These are phyloP conservation scores for Penicillium olsonii DNA, from an alignment of 2,329 filamentous ascomycete species.

Conservation along the genomic window DNA sequence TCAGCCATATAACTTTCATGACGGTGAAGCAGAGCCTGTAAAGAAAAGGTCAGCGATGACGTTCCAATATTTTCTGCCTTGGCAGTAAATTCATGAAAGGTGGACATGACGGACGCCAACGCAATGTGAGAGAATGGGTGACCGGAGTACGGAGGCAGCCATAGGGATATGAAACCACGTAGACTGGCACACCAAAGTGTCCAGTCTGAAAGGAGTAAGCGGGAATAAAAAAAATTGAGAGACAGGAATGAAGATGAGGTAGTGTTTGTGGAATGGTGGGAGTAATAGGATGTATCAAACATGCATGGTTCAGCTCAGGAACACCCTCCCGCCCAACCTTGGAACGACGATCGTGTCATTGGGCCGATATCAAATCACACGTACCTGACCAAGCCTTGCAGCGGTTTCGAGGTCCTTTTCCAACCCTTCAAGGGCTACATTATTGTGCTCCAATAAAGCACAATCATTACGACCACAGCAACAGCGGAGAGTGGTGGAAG, in stretches of 20 bases:
- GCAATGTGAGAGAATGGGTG: constrained; percentile 32
- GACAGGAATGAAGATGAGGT: not conserved
- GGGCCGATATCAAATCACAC: constrained; percentile 40
- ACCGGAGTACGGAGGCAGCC: constrained; percentile 23
- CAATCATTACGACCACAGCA: constrained; percentile 85
- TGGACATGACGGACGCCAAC: constrained; percentile 33
- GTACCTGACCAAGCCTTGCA: constrained; percentile 87
- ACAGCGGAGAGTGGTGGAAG: constrained; percentile 54
- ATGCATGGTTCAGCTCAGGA: constrained; percentile 19
- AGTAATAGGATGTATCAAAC: constrained; percentile 18
- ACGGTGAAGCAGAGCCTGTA: constrained; percentile 84
- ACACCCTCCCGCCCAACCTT: constrained; percentile 2
- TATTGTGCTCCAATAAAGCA: constrained; percentile 78
- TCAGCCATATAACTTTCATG: constrained; percentile 95
- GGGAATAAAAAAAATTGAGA: constrained; percentile 8
- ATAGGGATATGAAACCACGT: constrained; percentile 15
- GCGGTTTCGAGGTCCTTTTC: constrained; percentile 87
- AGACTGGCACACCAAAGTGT: constrained; percentile 1
- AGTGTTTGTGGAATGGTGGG: constrained; percentile 18
- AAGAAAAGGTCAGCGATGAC: constrained; percentile 68
- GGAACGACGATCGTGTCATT: constrained; percentile 6
- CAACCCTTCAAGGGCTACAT: constrained; percentile 72
- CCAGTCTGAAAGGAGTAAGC: not conserved
- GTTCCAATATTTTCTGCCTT: constrained; percentile 20
- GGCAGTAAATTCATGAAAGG: constrained; percentile 25